Conservation (phyloP, 768 basidiomycete genomes). For the Favolaschia claudopus region DNA sequence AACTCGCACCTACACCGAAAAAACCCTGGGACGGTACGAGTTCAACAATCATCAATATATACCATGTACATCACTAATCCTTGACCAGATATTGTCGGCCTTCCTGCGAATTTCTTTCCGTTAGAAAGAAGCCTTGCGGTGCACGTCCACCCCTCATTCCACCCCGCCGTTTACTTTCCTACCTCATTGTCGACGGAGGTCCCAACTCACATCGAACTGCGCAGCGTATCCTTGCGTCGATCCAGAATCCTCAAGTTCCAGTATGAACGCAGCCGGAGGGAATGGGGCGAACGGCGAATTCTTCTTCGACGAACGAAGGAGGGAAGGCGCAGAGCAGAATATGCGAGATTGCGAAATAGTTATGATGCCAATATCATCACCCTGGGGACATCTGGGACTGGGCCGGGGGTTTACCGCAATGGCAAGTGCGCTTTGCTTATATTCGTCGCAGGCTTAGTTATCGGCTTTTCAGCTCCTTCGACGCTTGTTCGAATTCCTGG, state of each 20-base stretch:
- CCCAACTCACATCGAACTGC: not conserved
- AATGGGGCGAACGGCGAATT: too few species aligned
- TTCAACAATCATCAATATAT: too few species aligned
- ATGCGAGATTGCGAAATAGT: not conserved
- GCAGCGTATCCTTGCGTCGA: not conserved
- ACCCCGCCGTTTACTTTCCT: not conserved
- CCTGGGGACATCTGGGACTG: slow-evolving; percentile 4
- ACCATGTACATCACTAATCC: too few species aligned
- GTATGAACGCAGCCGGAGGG: too few species aligned
- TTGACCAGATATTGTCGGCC: not conserved
- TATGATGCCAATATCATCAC: not conserved
- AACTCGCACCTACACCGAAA: slow-evolving; percentile 51
- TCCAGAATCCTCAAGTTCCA: not conserved
- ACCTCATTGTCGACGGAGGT: not conserved
- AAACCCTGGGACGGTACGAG: slow-evolving; percentile 47
- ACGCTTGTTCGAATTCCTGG: slow-evolving; percentile 79
- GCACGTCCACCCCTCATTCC: not conserved
- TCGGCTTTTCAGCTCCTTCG: slow-evolving; percentile 60
- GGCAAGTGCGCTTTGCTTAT: not conserved
- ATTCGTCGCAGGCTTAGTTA: not conserved
- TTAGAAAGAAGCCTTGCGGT: not conserved
- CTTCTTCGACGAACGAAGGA: not conserved
- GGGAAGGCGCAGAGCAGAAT: not conserved
- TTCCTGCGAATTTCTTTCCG: not conserved
- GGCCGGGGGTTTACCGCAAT: not conserved